These are phyloP conservation scores for Ustilago xerochloae DNA, from an alignment of 1,284 basidiomycete species.

Conservation along the genomic window DNA sequence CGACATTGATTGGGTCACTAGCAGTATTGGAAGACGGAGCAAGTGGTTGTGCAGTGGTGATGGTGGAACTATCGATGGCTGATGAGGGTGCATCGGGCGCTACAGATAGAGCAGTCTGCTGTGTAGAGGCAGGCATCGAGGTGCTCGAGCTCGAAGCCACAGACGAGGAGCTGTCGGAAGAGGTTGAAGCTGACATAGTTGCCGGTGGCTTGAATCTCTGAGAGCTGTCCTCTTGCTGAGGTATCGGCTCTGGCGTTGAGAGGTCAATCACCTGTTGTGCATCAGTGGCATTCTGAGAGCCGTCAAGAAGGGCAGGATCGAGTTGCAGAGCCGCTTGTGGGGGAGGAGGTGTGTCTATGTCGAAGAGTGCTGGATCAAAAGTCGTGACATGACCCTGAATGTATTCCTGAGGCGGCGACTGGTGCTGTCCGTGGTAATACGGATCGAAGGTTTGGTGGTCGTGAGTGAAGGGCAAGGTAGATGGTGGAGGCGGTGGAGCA, in stretches of 20 bases:
- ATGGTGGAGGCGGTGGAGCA: conserved; percentile 4
- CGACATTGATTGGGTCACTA: no score
- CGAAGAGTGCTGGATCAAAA: conserved; percentile 12
- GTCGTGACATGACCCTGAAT: background rate
- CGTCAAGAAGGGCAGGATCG: conserved; percentile 16
- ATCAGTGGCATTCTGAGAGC: conserved; percentile 3
- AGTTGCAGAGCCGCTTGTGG: background rate
- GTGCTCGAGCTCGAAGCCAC: background rate
- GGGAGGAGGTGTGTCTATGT: conserved; percentile 7
- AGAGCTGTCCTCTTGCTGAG: background rate
- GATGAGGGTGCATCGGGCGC: background rate
- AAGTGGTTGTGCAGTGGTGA: background rate
- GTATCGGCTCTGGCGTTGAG: conserved; percentile 3
- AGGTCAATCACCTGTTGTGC: conserved; percentile 1
- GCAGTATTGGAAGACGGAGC: background rate
- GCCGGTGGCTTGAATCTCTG: no score
- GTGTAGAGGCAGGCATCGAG: conserved; percentile 3
- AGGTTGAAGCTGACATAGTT: background rate
- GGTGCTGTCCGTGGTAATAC: background rate
- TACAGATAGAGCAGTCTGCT: background rate
- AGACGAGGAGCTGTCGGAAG: conserved; percentile 1
- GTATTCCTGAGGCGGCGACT: background rate
- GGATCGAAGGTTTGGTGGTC: background rate
- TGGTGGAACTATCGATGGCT: no score
- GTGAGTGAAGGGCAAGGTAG: background rate